phyloP scores from a whole-genome alignment of 2,329 filamentous ascomycete species.

The Phaeomoniella chlamydospora region DNA sequence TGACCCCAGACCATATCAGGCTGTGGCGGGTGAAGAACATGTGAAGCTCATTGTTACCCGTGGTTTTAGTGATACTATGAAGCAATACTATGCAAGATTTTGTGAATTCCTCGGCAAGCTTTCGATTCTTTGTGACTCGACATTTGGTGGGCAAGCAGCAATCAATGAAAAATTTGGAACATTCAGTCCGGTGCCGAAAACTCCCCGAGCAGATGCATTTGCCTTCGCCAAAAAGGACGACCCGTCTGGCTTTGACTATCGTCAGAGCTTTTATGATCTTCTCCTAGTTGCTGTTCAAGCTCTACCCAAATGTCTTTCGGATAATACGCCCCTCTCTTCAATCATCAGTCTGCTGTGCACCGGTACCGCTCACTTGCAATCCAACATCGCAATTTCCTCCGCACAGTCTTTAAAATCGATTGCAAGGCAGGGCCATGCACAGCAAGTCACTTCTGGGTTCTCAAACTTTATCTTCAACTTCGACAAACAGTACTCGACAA shows the following conservation, averaged over 20 bases:
- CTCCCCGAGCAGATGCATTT: constrained; percentile 87
- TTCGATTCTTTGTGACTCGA: constrained; percentile 89
- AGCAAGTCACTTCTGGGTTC: constrained; percentile 93
- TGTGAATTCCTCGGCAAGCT: constrained; percentile 94
- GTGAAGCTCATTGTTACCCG: constrained; percentile 38
- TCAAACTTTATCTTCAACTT: constrained; percentile 97
- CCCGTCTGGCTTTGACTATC: constrained; percentile 61
- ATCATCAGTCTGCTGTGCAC: constrained; percentile 92
- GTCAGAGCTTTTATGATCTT: constrained; percentile 89
- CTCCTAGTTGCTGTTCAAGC: constrained; percentile 92
- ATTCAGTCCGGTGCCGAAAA: constrained; percentile 57
- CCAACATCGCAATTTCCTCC: constrained; percentile 82
- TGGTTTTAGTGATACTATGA: constrained; percentile 58
- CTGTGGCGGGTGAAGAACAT: constrained; percentile 13
- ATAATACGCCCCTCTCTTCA: constrained; percentile 82
- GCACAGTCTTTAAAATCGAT: constrained; percentile 90
- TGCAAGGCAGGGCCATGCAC: constrained; percentile 79
- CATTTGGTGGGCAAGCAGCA: constrained; percentile 89
- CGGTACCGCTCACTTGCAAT: constrained; percentile 87
- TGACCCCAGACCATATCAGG: constrained; percentile 12
- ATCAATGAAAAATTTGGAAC: constrained; percentile 89
- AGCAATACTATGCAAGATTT: constrained; percentile 78
- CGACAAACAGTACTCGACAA: constrained; percentile 91
- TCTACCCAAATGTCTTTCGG: constrained; percentile 80
- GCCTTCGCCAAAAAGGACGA: constrained; percentile 78